Conservation (phyloP, 768 basidiomycete species). For the Agaricus subrufescens region DNA sequence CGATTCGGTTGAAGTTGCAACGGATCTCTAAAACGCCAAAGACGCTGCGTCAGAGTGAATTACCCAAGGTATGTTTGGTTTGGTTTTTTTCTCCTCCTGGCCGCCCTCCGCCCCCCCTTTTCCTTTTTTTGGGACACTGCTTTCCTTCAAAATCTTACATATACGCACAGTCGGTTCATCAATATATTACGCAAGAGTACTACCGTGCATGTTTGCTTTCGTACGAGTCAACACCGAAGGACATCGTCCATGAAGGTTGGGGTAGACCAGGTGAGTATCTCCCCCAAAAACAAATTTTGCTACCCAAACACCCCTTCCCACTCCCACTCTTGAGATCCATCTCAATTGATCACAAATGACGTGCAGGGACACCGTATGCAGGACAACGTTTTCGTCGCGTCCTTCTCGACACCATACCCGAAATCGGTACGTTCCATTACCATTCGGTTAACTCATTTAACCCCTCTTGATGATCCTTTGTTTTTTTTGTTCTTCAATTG, state of each 20-base stretch:
- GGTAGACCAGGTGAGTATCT: constrained; percentile 54
- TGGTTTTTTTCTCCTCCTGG: background rate
- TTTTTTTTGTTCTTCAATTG: background rate
- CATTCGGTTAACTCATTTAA: too few relatives aligned
- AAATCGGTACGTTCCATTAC: constrained; percentile 44
- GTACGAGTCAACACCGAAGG: constrained; percentile 66
- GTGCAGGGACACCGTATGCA: constrained; percentile 51
- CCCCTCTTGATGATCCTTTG: background rate
- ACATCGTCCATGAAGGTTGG: constrained; percentile 69
- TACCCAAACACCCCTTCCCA: too few relatives aligned
- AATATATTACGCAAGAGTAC: constrained; percentile 70
- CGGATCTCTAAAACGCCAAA: constrained; percentile 61
- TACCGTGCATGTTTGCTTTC: constrained; percentile 68
- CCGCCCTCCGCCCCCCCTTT: background rate
- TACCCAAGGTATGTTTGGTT: constrained; percentile 48
- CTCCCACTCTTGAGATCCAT: too few relatives aligned
- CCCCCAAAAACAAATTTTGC: background rate
- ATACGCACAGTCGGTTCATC: constrained; percentile 50
- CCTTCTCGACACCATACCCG: constrained; percentile 66
- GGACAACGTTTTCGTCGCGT: constrained; percentile 61
- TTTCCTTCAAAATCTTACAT: background rate
- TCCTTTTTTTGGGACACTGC: background rate
- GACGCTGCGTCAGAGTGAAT: constrained; percentile 47
- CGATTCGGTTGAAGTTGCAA: constrained; percentile 59
- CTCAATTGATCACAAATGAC: background rate